A percentile compares a stretch with the other conserved stretches of the same genome.
Evolutionary conservation across 2,329 filamentous ascomycete genomes (phyloP).

Genomic region (Eutypella sp.): DNA sequence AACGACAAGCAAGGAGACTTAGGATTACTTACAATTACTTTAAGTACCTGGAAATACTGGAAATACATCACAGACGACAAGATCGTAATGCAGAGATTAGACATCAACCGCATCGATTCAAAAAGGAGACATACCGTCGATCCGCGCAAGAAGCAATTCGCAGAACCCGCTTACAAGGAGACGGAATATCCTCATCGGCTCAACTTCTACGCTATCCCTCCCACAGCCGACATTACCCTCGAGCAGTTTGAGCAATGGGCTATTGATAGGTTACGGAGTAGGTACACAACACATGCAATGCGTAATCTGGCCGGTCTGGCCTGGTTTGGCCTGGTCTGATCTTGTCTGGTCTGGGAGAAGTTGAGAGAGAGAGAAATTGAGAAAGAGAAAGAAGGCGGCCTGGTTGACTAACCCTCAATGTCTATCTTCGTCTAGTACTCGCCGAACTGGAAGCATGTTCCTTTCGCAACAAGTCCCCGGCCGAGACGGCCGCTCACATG

Average conservation of each 20-base stretch:
- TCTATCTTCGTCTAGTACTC: conserved; percentile 51
- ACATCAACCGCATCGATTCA: conserved; percentile 48
- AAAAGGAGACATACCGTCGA: conserved; percentile 77
- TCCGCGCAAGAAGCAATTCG: conserved; percentile 82
- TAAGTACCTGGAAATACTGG: too few relatives aligned
- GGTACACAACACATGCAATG: conserved; percentile 9
- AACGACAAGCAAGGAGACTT: too few relatives aligned
- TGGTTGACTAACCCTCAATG: conserved; percentile 14
- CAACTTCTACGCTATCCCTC: conserved; percentile 86
- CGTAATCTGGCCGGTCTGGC: not conserved
- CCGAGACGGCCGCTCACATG: conserved; percentile 81
- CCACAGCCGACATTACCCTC: conserved; percentile 88
- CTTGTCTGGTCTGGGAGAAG: too few relatives aligned
- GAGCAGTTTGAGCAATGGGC: conserved; percentile 99
- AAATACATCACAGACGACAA: too few relatives aligned
- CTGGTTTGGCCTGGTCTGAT: too few relatives aligned
- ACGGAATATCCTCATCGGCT: conserved; percentile 78
- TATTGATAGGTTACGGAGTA: conserved; percentile 82
- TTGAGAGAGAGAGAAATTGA: not conserved
- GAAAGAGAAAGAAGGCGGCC: not conserved
- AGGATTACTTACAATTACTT: too few relatives aligned
- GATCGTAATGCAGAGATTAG: conserved; percentile 27
- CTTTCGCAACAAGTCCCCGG: conserved; percentile 82
- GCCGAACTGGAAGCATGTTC: conserved; percentile 90
- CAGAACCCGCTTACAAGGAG: conserved; percentile 68